Conservation (phyloP, 2,329 filamentous ascomycete genomes). For the Endoconidiophora polonica region DNA sequence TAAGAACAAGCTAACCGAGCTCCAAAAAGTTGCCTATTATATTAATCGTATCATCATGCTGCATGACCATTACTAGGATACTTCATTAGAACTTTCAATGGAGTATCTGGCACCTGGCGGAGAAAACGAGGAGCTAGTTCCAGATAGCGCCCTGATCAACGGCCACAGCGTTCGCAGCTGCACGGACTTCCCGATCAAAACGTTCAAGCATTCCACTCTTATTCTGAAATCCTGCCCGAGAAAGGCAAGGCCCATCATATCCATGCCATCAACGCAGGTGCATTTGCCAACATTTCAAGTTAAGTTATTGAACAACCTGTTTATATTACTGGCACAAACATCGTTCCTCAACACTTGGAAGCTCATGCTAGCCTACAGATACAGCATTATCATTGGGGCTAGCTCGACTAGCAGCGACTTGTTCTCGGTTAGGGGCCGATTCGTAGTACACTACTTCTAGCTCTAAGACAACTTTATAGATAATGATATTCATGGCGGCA, state of each 20-base stretch:
- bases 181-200: conserved; percentile 21
- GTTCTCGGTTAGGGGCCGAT: conserved; percentile 47
- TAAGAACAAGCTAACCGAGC: conserved; percentile 22
- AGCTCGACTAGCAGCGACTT: conserved; percentile 35
- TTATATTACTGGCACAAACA: conserved; percentile 46
- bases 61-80: conserved; percentile 58
- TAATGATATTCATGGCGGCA: conserved; percentile 17
- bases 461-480: conserved; percentile 19
- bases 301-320: conserved; percentile 49
- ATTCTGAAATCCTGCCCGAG: conserved; percentile 29
- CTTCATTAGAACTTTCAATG: conserved; percentile 31
- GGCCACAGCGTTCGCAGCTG: conserved; percentile 26
- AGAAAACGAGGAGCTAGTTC: conserved; percentile 47
- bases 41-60: conserved; percentile 47
- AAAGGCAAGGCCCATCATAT: conserved; percentile 44
- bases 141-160: conserved; percentile 48
- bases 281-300: conserved; percentile 56
- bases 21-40: conserved; percentile 16
- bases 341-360: conserved; percentile 43
- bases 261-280: conserved; percentile 52
- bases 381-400: conserved; percentile 47
- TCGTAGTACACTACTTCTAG: conserved; percentile 25
- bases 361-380: conserved; percentile 53
- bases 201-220: conserved; percentile 27
- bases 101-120: conserved; percentile 37